phyloP scores from a whole-genome alignment of 2,329 filamentous ascomycete species.

The Clonostachys byssicola region DNA sequence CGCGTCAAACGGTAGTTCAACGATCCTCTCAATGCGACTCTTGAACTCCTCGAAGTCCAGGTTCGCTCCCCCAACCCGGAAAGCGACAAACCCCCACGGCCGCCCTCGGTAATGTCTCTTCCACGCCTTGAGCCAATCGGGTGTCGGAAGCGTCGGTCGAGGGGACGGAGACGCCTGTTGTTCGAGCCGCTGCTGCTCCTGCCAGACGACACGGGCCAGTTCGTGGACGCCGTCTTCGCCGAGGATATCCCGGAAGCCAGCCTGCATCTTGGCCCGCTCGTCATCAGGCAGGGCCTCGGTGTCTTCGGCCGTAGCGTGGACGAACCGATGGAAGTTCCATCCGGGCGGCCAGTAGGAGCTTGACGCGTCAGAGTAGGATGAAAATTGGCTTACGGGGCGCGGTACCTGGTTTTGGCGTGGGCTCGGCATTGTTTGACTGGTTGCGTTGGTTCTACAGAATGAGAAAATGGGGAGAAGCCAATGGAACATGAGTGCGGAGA shows the following conservation, averaged over 20 bases:
- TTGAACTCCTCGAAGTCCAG: background rate
- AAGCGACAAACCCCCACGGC: constrained; percentile 8
- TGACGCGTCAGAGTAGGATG: constrained; percentile 8
- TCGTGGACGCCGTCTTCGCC: constrained; percentile 6
- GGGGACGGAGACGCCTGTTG: background rate
- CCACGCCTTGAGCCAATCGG: constrained; percentile 6
- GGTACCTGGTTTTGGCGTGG: too few relatives aligned
- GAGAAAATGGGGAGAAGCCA: too few relatives aligned
- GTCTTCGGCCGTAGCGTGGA: constrained; percentile 1
- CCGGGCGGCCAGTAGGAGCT: constrained; percentile 12
- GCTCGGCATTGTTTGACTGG: too few relatives aligned
- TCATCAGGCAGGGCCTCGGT: constrained; percentile 5
- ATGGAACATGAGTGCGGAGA: too few relatives aligned
- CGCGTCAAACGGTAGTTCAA: background rate
- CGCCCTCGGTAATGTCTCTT: background rate
- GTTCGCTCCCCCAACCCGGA: constrained; percentile 6
- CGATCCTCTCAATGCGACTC: background rate
- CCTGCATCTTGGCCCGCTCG: constrained; percentile 8
- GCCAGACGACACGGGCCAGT: constrained; percentile 2
- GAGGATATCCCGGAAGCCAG: constrained; percentile 7
- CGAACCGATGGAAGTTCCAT: constrained; percentile 9
- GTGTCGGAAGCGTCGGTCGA: constrained; percentile 1
- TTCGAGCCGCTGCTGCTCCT: constrained; percentile 1
- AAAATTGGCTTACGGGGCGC: background rate
- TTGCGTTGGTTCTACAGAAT: too few relatives aligned